These are phyloP conservation scores for Hortiboletus campestris DNA, from an alignment of 768 basidiomycete species.

Conservation along the genomic window DNA sequence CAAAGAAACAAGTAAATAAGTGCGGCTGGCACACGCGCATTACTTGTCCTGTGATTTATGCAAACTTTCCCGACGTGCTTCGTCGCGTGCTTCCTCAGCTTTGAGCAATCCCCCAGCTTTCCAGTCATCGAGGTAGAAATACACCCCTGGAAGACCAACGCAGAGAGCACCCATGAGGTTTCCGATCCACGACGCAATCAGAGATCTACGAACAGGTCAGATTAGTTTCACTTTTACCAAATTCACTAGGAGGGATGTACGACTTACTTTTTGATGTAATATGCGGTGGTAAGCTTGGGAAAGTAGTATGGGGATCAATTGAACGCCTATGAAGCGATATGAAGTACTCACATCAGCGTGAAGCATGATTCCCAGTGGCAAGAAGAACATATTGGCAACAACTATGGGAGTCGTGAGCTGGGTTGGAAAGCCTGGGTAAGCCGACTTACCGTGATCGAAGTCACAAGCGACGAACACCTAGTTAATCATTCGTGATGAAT, in stretches of 20 bases:
- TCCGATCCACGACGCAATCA: conserved; percentile 64
- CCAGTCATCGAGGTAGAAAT: conserved; percentile 62
- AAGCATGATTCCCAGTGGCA: conserved; percentile 71
- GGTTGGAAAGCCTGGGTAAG: not conserved
- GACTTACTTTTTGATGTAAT: conserved; percentile 67
- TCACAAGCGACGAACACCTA: conserved; percentile 70
- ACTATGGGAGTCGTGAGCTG: conserved; percentile 36
- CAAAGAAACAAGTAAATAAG: not conserved
- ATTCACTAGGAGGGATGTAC: not conserved
- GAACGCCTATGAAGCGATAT: not conserved
- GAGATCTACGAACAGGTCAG: conserved; percentile 39
- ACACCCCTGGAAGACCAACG: conserved; percentile 61
- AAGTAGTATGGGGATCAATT: not conserved
- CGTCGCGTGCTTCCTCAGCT: conserved; percentile 38
- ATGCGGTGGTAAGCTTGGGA: conserved; percentile 33
- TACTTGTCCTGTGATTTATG: conserved; percentile 3
- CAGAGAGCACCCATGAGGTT: conserved; percentile 65
- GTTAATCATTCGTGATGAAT: not conserved
- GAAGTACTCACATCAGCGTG: conserved; percentile 52
- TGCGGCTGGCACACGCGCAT: not conserved
- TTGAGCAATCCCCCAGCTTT: conserved; percentile 35
- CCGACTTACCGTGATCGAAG: conserved; percentile 61
- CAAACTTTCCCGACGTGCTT: conserved; percentile 7
- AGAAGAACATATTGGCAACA: conserved; percentile 74
- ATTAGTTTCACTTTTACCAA: not conserved